phyloP scores from a whole-genome alignment of 2,329 filamentous ascomycete species.

The Penicillium sp. region DNA sequence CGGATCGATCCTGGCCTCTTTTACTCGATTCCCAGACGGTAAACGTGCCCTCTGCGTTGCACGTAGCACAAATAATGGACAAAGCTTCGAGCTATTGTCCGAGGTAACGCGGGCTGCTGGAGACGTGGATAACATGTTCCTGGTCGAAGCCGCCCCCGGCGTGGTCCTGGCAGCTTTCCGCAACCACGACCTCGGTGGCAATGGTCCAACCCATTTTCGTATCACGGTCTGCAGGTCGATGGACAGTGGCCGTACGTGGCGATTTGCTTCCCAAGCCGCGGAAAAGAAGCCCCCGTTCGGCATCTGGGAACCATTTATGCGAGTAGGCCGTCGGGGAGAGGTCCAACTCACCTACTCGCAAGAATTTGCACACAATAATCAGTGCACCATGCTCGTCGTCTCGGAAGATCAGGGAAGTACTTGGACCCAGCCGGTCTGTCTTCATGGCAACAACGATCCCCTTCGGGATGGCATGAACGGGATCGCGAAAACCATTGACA shows the following conservation, averaged over 20 bases:
- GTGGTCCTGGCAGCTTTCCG: constrained; percentile 47
- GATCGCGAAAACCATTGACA: constrained; percentile 34
- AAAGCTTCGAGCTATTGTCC: constrained; percentile 38
- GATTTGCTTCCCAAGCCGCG: constrained; percentile 43
- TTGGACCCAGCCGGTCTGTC: constrained; percentile 42
- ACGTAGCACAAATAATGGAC: constrained; percentile 43
- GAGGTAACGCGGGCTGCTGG: constrained; percentile 43
- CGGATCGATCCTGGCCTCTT: constrained; percentile 45
- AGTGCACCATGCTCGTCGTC: constrained; percentile 48
- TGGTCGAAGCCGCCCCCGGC: constrained; percentile 38
- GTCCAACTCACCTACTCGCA: constrained; percentile 47
- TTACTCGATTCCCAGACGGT: constrained; percentile 39
- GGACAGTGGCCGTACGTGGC: constrained; percentile 44
- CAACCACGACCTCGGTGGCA: constrained; percentile 42
- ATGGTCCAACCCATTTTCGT: constrained; percentile 42
- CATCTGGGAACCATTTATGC: constrained; percentile 51
- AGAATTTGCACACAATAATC: constrained; percentile 45
- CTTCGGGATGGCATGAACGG: constrained; percentile 43
- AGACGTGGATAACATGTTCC: constrained; percentile 47
- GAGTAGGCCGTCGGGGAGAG: constrained; percentile 35
- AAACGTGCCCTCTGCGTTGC: constrained; percentile 42
- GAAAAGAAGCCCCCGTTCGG: constrained; percentile 40
- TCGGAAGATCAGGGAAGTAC: constrained; percentile 43
- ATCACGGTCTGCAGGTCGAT: constrained; percentile 48
- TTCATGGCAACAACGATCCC: constrained; percentile 39